These are phyloP conservation scores for Euphorbia tirucalli DNA, from an alignment of 345 rosid species.

Conservation along the genomic window DNA sequence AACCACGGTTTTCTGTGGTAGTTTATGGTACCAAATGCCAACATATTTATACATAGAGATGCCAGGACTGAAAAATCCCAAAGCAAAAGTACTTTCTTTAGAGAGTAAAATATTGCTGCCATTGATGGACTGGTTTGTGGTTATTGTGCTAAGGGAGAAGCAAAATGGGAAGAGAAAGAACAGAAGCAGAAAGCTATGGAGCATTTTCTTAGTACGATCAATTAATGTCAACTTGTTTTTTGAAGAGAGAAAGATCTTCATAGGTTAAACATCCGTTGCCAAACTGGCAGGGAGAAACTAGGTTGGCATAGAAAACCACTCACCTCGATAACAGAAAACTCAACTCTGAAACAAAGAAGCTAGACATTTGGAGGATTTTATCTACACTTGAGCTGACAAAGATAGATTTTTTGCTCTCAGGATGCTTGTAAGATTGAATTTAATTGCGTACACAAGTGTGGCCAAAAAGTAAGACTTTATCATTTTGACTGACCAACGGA, in stretches of 20 bases:
- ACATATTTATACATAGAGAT: slow-evolving; percentile 2
- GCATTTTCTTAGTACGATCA: background rate
- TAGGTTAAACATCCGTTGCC: no score
- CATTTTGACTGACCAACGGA: background rate
- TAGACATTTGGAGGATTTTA: no score
- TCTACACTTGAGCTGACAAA: no score
- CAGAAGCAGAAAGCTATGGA: background rate
- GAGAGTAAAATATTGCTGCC: slow-evolving; percentile 3
- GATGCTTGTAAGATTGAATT: background rate
- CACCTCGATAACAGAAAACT: no score
- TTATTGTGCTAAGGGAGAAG: background rate
- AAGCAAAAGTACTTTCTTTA: background rate
- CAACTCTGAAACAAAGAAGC: background rate
- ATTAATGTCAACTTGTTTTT: background rate
- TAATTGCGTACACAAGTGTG: background rate
- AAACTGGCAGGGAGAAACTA: no score
- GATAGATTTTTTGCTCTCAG: background rate
- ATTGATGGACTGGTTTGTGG: background rate
- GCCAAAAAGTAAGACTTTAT: background rate
- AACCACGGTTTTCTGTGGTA: slow-evolving; percentile 8
- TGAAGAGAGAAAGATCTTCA: no score
- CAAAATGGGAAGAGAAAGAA: background rate
- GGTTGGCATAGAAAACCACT: no score
- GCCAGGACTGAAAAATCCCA: slow-evolving; percentile 9
- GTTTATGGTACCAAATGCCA: slow-evolving; percentile 10